phyloP scores from a whole-genome alignment of 2,329 filamentous ascomycete genomes.

The Colletotrichum truncatum region DNA sequence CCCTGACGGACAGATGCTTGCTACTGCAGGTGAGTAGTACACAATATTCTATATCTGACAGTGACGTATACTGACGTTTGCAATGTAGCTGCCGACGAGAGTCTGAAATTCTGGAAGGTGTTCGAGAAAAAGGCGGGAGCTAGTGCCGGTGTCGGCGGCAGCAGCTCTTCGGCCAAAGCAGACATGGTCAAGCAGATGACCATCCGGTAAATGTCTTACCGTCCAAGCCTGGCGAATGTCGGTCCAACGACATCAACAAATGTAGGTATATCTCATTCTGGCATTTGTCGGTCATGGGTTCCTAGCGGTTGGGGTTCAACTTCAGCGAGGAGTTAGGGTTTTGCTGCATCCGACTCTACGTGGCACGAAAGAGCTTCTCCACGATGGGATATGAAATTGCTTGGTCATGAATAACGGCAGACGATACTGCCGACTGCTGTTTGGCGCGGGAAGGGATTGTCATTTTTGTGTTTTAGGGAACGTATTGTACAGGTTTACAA shows the following conservation, averaged over 20 bases:
- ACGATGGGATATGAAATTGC: conserved; percentile 37
- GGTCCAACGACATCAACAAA: conserved; percentile 39
- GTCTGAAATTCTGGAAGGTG: conserved; percentile 99
- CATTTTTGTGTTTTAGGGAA: conserved; percentile 2
- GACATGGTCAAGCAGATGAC: conserved; percentile 96
- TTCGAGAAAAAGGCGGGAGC: conserved; percentile 97
- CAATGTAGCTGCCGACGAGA: conserved; percentile 83
- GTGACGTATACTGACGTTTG: conserved; percentile 37
- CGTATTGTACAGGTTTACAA: not conserved
- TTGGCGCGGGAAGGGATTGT: conserved; percentile 1
- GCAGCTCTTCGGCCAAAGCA: conserved; percentile 79
- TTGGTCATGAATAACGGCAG: conserved; percentile 31
- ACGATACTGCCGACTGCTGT: conserved; percentile 12
- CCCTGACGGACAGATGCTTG: conserved; percentile 97
- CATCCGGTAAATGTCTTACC: conserved; percentile 69
- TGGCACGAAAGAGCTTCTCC: conserved; percentile 61
- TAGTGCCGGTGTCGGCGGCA: conserved; percentile 72
- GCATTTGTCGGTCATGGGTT: conserved; percentile 50
- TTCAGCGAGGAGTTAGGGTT: conserved; percentile 64
- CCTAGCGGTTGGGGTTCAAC: conserved; percentile 36
- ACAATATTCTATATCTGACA: not conserved
- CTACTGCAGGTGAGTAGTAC: conserved; percentile 77
- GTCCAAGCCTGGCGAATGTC: conserved; percentile 30
- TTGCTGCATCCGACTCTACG: conserved; percentile 50
- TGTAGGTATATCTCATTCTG: conserved; percentile 60